Percentiles rank a stretch among this genome's conserved stretches.
Evolutionary conservation across 495 filamentous ascomycete genomes (phyloP).

Genomic region (Massariosphaeria phaeospora): DNA sequence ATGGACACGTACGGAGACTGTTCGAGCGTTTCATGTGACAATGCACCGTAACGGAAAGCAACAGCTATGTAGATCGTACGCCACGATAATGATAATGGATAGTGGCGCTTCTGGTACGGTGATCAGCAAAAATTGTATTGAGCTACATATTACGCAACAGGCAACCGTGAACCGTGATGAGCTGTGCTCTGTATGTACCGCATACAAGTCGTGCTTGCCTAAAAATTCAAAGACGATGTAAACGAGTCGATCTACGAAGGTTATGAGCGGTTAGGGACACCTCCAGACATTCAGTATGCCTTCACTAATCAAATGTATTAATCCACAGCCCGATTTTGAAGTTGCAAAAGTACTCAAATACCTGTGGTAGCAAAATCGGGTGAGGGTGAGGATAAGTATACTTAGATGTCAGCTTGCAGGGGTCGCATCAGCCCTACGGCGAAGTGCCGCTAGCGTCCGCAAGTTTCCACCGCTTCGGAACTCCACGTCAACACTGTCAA

Average conservation of each 20-base stretch:
- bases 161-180: no score
- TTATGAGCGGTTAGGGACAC: no score
- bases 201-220: no score
- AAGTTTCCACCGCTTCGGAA: not conserved
- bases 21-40: constrained; percentile 7
- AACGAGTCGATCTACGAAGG: no score
- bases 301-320: no score
- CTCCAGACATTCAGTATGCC: no score
- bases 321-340: no score
- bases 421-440: constrained; percentile 10
- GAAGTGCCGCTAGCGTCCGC: not conserved
- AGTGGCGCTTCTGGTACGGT: not conserved
- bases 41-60: constrained; percentile 14
- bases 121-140: constrained; percentile 1
- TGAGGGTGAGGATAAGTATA: not conserved
- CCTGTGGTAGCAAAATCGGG: not conserved
- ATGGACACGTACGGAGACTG: constrained; percentile 20
- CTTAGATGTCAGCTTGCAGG: not conserved
- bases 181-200: no score
- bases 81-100: constrained; percentile 22
- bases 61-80: constrained; percentile 13
- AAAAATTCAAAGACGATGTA: no score
- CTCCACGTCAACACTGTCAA: constrained; percentile 12
- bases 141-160: not conserved
- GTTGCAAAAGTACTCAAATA: no score